Evolutionary conservation across 2,329 filamentous ascomycete species (phyloP).

Genomic region (Colletotrichum liriopes): DNA sequence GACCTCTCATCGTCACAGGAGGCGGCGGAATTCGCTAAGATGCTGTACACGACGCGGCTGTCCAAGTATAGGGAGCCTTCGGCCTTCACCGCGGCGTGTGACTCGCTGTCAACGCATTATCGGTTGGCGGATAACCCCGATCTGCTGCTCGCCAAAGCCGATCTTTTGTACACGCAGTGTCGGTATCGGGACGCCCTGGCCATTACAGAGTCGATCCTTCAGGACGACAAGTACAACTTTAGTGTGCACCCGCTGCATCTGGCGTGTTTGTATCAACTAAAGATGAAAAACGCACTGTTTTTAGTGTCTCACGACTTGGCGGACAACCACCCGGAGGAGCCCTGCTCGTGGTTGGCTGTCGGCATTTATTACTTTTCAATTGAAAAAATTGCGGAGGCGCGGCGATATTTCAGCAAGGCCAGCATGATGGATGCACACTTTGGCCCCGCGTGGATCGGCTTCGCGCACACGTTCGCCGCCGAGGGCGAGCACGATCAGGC

Average conservation of each 20-base stretch:
- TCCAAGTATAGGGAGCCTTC: slow-evolving; percentile 94
- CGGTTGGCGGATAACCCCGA: slow-evolving; percentile 89
- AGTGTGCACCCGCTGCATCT: slow-evolving; percentile 91
- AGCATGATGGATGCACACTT: slow-evolving; percentile 99
- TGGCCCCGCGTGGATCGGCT: slow-evolving; percentile 97
- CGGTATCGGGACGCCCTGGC: slow-evolving; percentile 89
- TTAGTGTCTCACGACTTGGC: slow-evolving; percentile 93
- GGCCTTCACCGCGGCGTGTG: slow-evolving; percentile 87
- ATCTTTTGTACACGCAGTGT: slow-evolving; percentile 94
- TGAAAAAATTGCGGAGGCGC: slow-evolving; percentile 90
- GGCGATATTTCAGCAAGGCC: slow-evolving; percentile 96
- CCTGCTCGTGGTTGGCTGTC: slow-evolving; percentile 93
- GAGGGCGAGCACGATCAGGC: slow-evolving; percentile 99
- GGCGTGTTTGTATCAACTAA: slow-evolving; percentile 90
- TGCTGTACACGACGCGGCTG: slow-evolving; percentile 94
- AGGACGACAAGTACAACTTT: slow-evolving; percentile 91
- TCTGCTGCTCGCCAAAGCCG: slow-evolving; percentile 89
- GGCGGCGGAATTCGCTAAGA: slow-evolving; percentile 93
- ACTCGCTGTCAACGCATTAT: slow-evolving; percentile 95
- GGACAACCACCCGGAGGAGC: slow-evolving; percentile 91
- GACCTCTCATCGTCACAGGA: slow-evolving; percentile 82
- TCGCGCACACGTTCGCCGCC: slow-evolving; percentile 97
- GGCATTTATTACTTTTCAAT: slow-evolving; percentile 95
- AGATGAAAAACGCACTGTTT: slow-evolving; percentile 90
- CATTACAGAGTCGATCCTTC: slow-evolving; percentile 87